Evolutionary conservation across 148 eudicot genomes (phyloP).

Genomic region (Cornus suecica): DNA sequence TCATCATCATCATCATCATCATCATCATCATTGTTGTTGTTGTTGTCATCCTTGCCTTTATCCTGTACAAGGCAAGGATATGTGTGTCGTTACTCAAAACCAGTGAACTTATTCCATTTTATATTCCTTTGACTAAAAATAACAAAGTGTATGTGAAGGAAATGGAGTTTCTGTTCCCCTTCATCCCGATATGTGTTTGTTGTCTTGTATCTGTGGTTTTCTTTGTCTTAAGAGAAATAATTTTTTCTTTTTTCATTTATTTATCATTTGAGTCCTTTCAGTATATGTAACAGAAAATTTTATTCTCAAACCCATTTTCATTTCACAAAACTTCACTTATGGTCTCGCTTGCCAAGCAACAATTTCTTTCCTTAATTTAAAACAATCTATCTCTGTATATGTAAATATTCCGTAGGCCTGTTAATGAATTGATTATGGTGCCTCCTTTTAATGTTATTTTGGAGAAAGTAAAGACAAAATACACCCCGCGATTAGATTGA

Average conservation of each 20-base stretch:
- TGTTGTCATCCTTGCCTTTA: too few relatives aligned
- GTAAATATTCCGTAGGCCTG: neutral
- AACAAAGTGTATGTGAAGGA: neutral
- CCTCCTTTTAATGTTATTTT: neutral
- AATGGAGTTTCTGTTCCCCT: neutral
- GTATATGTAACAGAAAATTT: neutral
- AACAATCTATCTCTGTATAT: neutral
- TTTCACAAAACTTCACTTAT: neutral
- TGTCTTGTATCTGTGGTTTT: neutral
- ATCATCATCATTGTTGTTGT: too few relatives aligned
- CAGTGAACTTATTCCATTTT: neutral
- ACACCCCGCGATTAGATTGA: too few relatives aligned
- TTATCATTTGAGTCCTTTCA: neutral
- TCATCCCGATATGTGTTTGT: neutral
- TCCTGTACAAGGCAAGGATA: too few relatives aligned
- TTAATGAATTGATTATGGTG: neutral
- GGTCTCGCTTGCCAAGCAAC: neutral
- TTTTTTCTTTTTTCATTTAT: too few relatives aligned
- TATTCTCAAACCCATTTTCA: neutral
- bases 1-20: too few relatives aligned
- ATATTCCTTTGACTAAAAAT: neutral
- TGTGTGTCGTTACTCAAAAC: neutral
- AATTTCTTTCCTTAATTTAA: neutral
- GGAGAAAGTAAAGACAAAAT: too few relatives aligned
- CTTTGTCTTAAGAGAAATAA: neutral